Conservation (phyloP, 202 grass and related monocot genomes). For the Schoenoplectus tabernaemontani region DNA sequence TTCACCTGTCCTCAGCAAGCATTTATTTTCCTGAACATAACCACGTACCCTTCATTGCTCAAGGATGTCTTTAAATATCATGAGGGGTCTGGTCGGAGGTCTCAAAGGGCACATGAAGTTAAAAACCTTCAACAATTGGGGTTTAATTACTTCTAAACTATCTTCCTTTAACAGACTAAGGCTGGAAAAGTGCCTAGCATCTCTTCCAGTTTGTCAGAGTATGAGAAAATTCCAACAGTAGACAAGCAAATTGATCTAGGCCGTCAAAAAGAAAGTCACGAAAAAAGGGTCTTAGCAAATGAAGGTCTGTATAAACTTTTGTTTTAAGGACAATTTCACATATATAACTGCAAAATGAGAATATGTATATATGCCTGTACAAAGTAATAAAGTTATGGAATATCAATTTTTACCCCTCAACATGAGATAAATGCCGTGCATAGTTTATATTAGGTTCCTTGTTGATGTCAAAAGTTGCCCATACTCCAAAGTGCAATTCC, state of each 20-base stretch:
- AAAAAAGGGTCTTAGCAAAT: slow-evolving; percentile 11
- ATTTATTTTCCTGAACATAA: neutral
- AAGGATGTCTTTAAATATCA: neutral
- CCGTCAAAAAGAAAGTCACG: slow-evolving; percentile 52
- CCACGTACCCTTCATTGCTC: neutral
- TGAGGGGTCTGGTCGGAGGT: neutral
- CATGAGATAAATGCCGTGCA: neutral
- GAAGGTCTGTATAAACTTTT: slow-evolving; percentile 38
- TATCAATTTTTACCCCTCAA: neutral
- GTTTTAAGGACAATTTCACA: neutral
- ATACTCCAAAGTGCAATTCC: neutral
- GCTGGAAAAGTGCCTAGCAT: slow-evolving; percentile 50
- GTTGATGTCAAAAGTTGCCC: neutral
- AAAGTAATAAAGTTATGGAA: neutral
- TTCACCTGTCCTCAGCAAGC: neutral
- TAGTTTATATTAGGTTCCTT: neutral
- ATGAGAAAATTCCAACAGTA: slow-evolving; percentile 64
- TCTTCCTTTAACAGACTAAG: slow-evolving; percentile 46
- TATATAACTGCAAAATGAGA: neutral
- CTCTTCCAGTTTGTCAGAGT: slow-evolving; percentile 45
- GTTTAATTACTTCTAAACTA: slow-evolving; percentile 4
- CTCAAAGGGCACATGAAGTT: neutral
- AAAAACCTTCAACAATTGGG: neutral
- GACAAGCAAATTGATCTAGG: slow-evolving; percentile 86
- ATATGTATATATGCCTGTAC: neutral